Base-by-base conservation (phyloP, 129 eudicot species). In the Kitagawia praeruptora region DNA sequence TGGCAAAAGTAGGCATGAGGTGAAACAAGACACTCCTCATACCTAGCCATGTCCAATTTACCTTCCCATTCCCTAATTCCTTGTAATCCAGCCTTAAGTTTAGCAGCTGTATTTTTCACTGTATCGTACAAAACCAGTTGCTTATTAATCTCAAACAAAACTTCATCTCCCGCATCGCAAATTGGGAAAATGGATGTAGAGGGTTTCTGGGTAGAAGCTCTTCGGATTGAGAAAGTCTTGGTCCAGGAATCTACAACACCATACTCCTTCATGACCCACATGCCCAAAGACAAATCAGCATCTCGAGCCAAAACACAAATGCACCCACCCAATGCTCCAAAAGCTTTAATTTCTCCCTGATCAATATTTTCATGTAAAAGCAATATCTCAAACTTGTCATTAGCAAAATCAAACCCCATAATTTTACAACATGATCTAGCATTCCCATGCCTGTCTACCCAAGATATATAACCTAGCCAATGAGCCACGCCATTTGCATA, bases 181-280 rank as follows among this genome's bases (percentile, higher is more conserved):
- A 42, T 10, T 9, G 76, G 76, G 18, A 8, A 72, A 44, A 42
- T 5, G 18, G 14, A 8, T 6, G 2, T 8, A 14, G 1, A 5
- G 58, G n/a, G 58, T 51, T 51, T 4, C 0, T 34, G 37, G 37
- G 3, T 13, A 71, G 4, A 21, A 72, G 5, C 27, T 41, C 8
- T 42, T 23, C 8, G 6, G 18, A 72, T 8, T 9, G 53, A 19
- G 4, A 41, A 15, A 42, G 37, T 72, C 51, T 72, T 72, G 45
- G 14, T 72, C 76, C 76, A 72, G 42, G 76, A 72, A 19, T 72
- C 53, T 7, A 6, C 37, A 2, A 72, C 76, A 46, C 76, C 76
- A 41, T 18, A 40, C 16, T 72, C 76, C 53, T 3, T 8, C 76
- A 72, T 72, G 7, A 0, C 8, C 76, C 76, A 72, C 76, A 42